These are phyloP conservation scores for Phytophthora syringae DNA, from an alignment of 352 stramenopile species.

Conservation along the genomic window DNA sequence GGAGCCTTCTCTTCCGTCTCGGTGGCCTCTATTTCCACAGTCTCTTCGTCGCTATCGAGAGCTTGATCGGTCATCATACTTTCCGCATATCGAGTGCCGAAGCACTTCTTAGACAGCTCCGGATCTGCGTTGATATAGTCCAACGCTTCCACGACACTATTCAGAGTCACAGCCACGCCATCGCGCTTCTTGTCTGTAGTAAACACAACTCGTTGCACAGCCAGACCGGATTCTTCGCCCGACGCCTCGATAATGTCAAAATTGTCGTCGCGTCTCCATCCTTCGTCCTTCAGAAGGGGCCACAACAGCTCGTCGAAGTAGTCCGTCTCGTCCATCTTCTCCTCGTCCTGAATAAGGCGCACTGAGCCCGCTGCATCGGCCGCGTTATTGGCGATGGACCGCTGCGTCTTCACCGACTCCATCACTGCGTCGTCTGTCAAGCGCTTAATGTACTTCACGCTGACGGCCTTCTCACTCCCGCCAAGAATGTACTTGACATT, in stretches of 20 bases:
- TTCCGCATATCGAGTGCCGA: conserved; percentile 68
- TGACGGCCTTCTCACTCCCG: conserved; percentile 74
- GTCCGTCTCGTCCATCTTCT: conserved; percentile 61
- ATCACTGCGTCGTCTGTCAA: conserved; percentile 81
- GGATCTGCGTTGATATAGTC: conserved; percentile 60
- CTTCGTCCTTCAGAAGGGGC: conserved; percentile 75
- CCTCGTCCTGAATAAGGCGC: conserved; percentile 39
- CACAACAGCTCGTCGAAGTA: conserved; percentile 86
- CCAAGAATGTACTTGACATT: conserved; percentile 88
- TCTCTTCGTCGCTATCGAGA: conserved; percentile 38
- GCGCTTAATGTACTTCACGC: conserved; percentile 60
- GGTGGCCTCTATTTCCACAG: conserved; percentile 15
- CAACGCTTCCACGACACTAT: conserved; percentile 64
- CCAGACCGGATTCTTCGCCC: conserved; percentile 43
- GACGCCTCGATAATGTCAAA: conserved; percentile 61
- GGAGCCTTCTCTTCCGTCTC: conserved; percentile 11
- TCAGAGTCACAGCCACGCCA: conserved; percentile 34
- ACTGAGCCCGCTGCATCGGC: conserved; percentile 22
- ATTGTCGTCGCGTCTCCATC: conserved; percentile 66
- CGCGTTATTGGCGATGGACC: conserved; percentile 32
- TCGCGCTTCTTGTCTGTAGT: conserved; percentile 28
- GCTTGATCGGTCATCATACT: conserved; percentile 47
- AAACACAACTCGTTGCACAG: conserved; percentile 51
- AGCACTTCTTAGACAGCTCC: conserved; percentile 65
- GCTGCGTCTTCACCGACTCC: conserved; percentile 69